Base-by-base conservation (phyloP, 2,329 filamentous ascomycete genomes). In the Lachnellula subtilissima region DNA sequence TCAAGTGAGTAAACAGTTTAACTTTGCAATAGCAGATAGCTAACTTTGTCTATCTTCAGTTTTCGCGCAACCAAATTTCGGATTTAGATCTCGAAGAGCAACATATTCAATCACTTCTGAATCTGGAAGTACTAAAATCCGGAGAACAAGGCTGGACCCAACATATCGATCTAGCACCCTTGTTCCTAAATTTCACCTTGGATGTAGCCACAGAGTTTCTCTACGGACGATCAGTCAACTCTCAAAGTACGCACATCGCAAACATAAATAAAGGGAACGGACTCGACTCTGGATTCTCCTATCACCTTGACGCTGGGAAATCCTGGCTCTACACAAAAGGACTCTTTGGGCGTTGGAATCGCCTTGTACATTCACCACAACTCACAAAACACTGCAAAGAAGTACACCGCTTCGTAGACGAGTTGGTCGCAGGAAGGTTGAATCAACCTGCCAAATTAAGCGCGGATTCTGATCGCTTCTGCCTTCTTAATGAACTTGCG, bases 181-280 rank as follows among this genome's bases (percentile, higher is more conserved):
- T 86, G 5, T 84, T 87, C 65, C 86, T 87, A 64, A 76, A 79
- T 43, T 76, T 87, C 64, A 87, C 85, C 0, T 75, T 88, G 12
- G 85, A 88, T 57, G 80, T 82, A 0, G 82, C 84, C 0, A 88
- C 84, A 0, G 82, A 85, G 48, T 86, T 88, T 61, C 71, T 88
- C 6, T 84, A 88, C 43, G 85, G 86, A 12, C 61, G 47, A n/a
- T 42, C 43, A 9, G 28, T 46, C 19, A 37, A 52, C 17, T 52
- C 43, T 6, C 54, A 52, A 28, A 35, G 11, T 25, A 15, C 23
- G 22, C n/a, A 15, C 35, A 39, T 9, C 12, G 0, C 9, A 36
- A 25, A n/a, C 7, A 3, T 28, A 28, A 17, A 28, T 5, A 12
- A 15, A 25, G 25, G 9, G 14, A 14, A 15, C 22, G 12, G 36